Percentiles rank a stretch among this genome's conserved stretches.
Conservation (phyloP, 805 yeast genomes). For the Pachysolen tannophilus region DNA sequence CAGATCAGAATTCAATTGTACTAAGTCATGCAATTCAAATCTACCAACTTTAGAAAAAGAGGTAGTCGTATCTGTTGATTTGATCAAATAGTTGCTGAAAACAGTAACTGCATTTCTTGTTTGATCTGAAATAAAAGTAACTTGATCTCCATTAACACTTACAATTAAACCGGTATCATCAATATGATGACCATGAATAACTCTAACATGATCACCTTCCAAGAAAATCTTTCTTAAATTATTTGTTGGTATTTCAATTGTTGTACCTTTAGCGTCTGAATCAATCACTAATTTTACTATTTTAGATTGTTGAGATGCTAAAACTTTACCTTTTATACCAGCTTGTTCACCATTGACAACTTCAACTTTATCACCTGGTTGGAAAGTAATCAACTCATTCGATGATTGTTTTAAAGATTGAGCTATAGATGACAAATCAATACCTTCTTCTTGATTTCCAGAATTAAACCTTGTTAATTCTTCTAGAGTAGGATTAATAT, state of each 20-base stretch:
- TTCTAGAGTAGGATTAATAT: constrained; percentile 78
- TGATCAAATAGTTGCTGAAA: constrained; percentile 83
- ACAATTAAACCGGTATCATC: constrained; percentile 96
- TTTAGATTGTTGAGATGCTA: constrained; percentile 49
- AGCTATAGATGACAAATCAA: constrained; percentile 81
- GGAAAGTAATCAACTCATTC: constrained; percentile 55
- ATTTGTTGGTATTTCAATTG: constrained; percentile 72
- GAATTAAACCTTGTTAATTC: constrained; percentile 78
- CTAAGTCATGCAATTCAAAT: constrained; percentile 83
- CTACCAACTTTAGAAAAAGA: constrained; percentile 64
- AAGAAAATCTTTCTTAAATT: constrained; percentile 79
- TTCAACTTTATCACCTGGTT: constrained; percentile 92
- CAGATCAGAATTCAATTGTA: constrained; percentile 74
- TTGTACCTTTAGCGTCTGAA: constrained; percentile 39
- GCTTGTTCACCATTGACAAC: constrained; percentile 90
- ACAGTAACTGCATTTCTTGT: constrained; percentile 85
- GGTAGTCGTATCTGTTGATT: constrained; percentile 78
- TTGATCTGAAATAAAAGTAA: constrained; percentile 83
- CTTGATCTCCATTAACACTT: constrained; percentile 72
- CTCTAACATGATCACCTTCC: constrained; percentile 93
- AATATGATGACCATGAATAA: constrained; percentile 80
- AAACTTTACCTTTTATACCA: constrained; percentile 76
- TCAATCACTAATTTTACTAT: constrained; percentile 45
- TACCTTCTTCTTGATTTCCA: constrained; percentile 73
- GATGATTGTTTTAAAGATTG: constrained; percentile 68